Percentiles rank a stretch among this genome's conserved stretches.
phyloP scores from a whole-genome alignment of 2,329 filamentous ascomycete genomes.

The Aspergillus sp. region DNA sequence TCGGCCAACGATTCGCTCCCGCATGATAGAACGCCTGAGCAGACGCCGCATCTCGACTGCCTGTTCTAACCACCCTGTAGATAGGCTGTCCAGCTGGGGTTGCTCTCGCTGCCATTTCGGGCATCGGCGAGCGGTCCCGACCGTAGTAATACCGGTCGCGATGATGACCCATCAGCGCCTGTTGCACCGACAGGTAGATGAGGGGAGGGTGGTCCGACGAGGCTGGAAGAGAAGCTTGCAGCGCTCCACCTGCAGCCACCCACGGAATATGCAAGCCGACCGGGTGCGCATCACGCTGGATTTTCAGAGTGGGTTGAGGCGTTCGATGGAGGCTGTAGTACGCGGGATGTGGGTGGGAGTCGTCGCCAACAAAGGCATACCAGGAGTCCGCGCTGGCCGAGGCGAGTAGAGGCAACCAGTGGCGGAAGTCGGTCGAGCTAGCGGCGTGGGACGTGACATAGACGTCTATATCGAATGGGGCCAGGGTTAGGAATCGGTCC shows the following conservation, averaged over 20 bases:
- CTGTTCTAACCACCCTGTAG: constrained; percentile 1
- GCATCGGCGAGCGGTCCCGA: neutral
- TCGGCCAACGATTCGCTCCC: constrained; percentile 5
- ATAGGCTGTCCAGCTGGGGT: neutral
- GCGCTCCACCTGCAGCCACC: neutral
- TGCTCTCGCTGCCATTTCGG: neutral
- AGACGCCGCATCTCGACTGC: constrained; percentile 2
- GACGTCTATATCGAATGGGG: neutral
- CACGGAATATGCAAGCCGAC: neutral
- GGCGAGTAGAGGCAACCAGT: neutral
- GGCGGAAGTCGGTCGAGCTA: neutral
- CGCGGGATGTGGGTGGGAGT: neutral
- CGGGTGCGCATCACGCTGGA: neutral
- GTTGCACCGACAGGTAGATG: neutral
- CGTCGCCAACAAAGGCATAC: neutral
- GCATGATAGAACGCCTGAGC: constrained; percentile 4
- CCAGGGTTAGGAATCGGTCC: neutral
- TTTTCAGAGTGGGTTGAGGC: neutral
- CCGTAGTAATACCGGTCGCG: neutral
- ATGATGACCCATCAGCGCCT: neutral
- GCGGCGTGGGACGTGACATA: neutral
- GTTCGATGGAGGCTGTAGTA: neutral
- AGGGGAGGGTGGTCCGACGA: neutral
- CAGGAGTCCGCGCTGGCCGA: neutral
- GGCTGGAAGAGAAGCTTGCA: neutral